Conservation (phyloP, 768 basidiomycete species). For the Rubroboletus satanas region DNA sequence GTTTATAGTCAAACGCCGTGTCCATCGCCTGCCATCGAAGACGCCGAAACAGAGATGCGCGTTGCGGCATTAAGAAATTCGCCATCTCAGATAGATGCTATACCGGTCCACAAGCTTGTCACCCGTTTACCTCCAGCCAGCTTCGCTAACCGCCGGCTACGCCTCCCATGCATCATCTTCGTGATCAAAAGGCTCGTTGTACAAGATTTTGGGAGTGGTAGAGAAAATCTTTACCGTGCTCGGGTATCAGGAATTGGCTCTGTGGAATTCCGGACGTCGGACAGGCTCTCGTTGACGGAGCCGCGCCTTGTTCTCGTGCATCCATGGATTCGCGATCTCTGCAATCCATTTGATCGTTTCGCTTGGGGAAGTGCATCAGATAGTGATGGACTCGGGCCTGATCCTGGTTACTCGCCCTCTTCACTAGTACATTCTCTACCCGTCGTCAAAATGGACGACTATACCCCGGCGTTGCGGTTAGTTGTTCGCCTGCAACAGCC, state of each 20-base stretch:
- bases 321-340: slow-evolving; percentile 14
- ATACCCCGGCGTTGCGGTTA: not conserved
- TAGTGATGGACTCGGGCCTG: not conserved
- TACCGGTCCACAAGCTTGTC: not conserved
- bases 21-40: not conserved
- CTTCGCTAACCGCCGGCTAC: slow-evolving; percentile 1
- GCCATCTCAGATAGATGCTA: not conserved
- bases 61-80: not conserved
- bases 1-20: not conserved
- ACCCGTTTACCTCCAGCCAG: not conserved
- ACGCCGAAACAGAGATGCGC: not conserved
- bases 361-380: not conserved
- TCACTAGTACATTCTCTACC: not conserved
- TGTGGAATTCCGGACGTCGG: slow-evolving; percentile 2
- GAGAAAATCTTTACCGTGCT: slow-evolving; percentile 1
- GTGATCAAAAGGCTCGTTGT: not conserved
- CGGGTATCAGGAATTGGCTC: slow-evolving; percentile 2
- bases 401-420: no score
- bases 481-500: not conserved
- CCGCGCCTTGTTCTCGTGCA: slow-evolving; percentile 3
- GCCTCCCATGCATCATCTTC: slow-evolving; percentile 13
- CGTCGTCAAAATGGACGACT: not conserved
- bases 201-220: not conserved
- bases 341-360: not conserved
- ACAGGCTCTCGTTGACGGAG: not conserved